Conservation (phyloP, 257 asterid genomes). For the Thymus quinquecostatus region DNA sequence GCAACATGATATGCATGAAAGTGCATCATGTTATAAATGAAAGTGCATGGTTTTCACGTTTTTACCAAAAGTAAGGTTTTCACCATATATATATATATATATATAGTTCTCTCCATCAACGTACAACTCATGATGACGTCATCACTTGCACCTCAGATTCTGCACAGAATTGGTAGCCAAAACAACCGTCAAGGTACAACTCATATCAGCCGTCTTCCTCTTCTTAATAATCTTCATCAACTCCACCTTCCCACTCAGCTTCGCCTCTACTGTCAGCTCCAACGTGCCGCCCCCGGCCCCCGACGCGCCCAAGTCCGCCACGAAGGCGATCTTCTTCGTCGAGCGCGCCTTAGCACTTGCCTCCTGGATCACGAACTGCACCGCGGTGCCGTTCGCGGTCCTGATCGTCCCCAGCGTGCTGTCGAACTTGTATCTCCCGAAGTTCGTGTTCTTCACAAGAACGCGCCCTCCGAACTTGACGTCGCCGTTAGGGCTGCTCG, state of each 20-base stretch:
- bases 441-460: conserved; percentile 37
- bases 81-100: too few relatives aligned
- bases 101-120: too few relatives aligned
- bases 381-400: conserved; percentile 4
- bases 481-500: not conserved
- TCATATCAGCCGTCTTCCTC: conserved; percentile 46
- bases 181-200: conserved; percentile 43
- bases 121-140: not conserved
- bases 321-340: conserved; percentile 30
- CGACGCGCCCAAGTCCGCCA: conserved; percentile 22
- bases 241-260: conserved; percentile 52
- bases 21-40: too few relatives aligned
- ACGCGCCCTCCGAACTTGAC: conserved; percentile 30
- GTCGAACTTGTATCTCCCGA: conserved; percentile 42
- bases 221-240: conserved; percentile 44
- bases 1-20: too few relatives aligned
- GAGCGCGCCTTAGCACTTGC: conserved; percentile 40
- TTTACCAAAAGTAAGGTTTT: too few relatives aligned
- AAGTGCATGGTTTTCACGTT: too few relatives aligned
- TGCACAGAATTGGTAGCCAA: conserved; percentile 41
- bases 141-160: conserved; percentile 46
- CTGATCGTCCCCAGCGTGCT: conserved; percentile 24
- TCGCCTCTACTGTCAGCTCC: conserved; percentile 35
- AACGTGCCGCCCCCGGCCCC: conserved; percentile 28
- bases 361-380: conserved; percentile 34